Percentiles rank a stretch among this genome's conserved stretches.
These are phyloP conservation scores for Sporobolomyces phaffii DNA, from an alignment of 768 basidiomycete species.

Conservation along the genomic window DNA sequence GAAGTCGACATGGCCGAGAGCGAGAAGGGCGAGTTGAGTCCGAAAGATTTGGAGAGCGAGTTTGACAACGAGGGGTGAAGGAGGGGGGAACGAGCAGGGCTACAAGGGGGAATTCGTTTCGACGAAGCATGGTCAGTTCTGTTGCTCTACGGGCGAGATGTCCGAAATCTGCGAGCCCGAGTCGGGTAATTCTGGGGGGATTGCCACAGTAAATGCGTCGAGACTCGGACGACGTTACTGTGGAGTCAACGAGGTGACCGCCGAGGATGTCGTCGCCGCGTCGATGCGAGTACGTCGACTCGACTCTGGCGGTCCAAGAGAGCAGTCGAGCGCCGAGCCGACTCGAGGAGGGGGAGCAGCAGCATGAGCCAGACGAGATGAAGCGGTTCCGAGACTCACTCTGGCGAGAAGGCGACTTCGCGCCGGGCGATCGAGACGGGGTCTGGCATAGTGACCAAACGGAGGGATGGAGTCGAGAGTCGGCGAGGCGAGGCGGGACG, in stretches of 20 bases:
- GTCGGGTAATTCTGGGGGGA: not conserved
- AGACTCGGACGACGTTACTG: too few species aligned
- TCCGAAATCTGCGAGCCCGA: not conserved
- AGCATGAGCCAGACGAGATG: not conserved
- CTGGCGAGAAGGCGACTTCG: conserved; percentile 24
- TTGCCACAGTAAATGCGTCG: not conserved
- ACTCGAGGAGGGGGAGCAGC: not conserved
- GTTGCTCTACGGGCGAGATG: not conserved
- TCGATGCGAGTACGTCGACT: too few species aligned
- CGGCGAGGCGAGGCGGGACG: not conserved
- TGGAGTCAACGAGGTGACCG: too few species aligned
- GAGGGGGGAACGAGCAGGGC: conserved; percentile 31
- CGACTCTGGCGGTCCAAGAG: too few species aligned
- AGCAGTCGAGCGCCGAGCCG: too few species aligned
- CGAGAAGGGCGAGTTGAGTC: conserved; percentile 38
- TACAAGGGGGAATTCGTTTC: not conserved
- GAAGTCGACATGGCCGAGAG: conserved; percentile 37
- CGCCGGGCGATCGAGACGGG: conserved; percentile 29
- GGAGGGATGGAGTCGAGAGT: not conserved
- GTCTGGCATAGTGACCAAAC: conserved; percentile 19
- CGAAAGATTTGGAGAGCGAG: conserved; percentile 36
- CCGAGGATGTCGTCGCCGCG: too few species aligned
- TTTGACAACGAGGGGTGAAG: conserved; percentile 36
- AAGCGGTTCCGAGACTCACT: not conserved
- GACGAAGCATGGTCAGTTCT: not conserved